phyloP scores from a whole-genome alignment of 345 rosid species.

The Pugionium dolabratum region DNA sequence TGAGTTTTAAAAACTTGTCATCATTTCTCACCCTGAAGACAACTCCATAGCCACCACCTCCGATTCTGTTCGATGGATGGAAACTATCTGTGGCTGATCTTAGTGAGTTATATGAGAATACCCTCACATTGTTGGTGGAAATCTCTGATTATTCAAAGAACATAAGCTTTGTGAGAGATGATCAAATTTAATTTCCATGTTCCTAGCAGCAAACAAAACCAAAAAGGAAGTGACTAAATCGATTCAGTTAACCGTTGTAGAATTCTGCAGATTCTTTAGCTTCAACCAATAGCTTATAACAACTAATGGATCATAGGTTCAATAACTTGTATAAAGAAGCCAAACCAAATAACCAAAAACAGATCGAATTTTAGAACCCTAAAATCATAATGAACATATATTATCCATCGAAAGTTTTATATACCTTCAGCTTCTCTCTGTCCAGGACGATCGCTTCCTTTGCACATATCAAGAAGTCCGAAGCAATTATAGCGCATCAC shows the following conservation, averaged over 20 bases:
- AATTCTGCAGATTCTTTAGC: background rate
- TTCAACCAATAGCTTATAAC: background rate
- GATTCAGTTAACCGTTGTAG: slow-evolving; percentile 15
- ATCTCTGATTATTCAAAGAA: slow-evolving; percentile 50
- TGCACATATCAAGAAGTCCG: slow-evolving; percentile 45
- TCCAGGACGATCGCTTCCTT: slow-evolving; percentile 35
- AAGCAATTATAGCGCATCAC: slow-evolving; percentile 65
- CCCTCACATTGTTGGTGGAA: slow-evolving; percentile 61
- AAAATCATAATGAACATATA: slow-evolving; percentile 7
- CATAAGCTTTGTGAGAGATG: slow-evolving; percentile 27
- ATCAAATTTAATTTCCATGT: slow-evolving; percentile 3
- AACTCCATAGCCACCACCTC: slow-evolving; percentile 91
- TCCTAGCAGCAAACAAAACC: background rate
- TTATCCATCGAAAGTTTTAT: slow-evolving; percentile 5
- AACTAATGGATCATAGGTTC: background rate
- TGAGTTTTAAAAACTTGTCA: background rate
- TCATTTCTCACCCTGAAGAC: slow-evolving; percentile 64
- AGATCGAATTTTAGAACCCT: background rate
- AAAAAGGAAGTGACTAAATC: slow-evolving; percentile 5
- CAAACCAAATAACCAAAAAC: slow-evolving; percentile 8
- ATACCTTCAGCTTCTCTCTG: slow-evolving; percentile 55
- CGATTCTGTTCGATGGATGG: slow-evolving; percentile 65
- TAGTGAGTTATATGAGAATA: slow-evolving; percentile 70
- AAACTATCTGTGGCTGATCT: slow-evolving; percentile 74
- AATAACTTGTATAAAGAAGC: background rate